A percentile compares a stretch with the other conserved stretches of the same genome.
Evolutionary conservation across 2,329 filamentous ascomycete genomes (phyloP).

Genomic region (Fusarium fujikuroi): DNA sequence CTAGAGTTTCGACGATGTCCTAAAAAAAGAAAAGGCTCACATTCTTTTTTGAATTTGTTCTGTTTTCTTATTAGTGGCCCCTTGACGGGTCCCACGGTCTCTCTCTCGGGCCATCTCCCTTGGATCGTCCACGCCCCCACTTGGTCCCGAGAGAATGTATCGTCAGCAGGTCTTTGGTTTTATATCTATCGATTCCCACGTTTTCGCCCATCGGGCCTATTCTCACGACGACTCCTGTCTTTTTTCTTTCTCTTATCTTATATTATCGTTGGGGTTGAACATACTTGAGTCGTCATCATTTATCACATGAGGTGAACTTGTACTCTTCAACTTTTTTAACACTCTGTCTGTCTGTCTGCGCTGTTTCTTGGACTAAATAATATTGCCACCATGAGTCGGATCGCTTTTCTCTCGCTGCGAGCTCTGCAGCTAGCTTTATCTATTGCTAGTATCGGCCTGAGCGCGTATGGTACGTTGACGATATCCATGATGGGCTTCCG

Average conservation of each 20-base stretch:
- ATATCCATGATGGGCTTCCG: not conserved
- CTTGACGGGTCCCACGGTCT: conserved; percentile 37
- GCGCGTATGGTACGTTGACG: conserved; percentile 37
- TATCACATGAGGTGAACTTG: not conserved
- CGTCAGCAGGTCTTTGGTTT: conserved; percentile 36
- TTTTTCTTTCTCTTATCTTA: conserved; percentile 9
- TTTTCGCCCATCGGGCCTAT: conserved; percentile 23
- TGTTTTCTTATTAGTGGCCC: conserved; percentile 25
- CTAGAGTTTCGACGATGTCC: conserved; percentile 29
- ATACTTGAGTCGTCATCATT: not conserved
- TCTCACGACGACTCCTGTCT: conserved; percentile 14
- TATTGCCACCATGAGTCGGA: conserved; percentile 32
- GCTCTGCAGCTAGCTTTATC: conserved; percentile 39
- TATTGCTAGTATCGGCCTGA: conserved; percentile 41
- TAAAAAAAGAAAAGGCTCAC: conserved; percentile 34
- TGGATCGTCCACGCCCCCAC: conserved; percentile 41
- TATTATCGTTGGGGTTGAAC: not conserved
- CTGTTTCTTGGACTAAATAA: not conserved
- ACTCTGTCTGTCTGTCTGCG: not conserved
- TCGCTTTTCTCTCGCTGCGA: conserved; percentile 34
- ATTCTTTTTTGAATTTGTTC: not conserved
- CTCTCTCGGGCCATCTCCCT: conserved; percentile 40
- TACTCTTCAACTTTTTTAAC: not conserved
- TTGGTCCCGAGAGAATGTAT: conserved; percentile 37
- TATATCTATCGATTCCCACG: conserved; percentile 44